Evolutionary conservation across 164 flowering plant species (phyloP).

Genomic region (Santalum album): DNA sequence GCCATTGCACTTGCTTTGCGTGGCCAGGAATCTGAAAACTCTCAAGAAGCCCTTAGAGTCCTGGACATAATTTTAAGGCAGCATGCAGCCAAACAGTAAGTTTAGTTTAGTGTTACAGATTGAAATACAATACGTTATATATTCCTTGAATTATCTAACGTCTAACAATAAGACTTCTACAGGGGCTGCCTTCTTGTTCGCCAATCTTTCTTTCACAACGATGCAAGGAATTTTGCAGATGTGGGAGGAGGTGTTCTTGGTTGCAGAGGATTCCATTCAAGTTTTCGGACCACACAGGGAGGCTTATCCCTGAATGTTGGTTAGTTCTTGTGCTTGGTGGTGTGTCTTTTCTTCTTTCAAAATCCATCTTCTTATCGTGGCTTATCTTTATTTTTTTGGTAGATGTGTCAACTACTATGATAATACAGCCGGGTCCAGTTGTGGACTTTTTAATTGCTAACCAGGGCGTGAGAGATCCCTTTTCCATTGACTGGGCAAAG

Average conservation of each 20-base stretch:
- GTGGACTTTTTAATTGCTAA: slow-evolving; percentile 4
- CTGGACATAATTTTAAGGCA: slow-evolving; percentile 84
- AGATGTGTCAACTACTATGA: slow-evolving; percentile 4
- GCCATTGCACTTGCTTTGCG: slow-evolving; percentile 71
- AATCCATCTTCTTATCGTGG: too few species aligned
- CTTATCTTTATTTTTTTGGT: neutral
- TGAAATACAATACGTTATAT: neutral
- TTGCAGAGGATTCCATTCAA: slow-evolving; percentile 83
- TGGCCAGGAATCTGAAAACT: slow-evolving; percentile 83
- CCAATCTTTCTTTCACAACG: slow-evolving; percentile 74
- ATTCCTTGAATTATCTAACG: too few species aligned
- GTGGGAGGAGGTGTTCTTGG: slow-evolving; percentile 84
- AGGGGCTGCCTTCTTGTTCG: slow-evolving; percentile 96
- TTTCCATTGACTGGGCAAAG: neutral
- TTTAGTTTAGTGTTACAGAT: neutral
- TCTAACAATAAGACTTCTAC: too few species aligned
- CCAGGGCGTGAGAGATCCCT: slow-evolving; percentile 1
- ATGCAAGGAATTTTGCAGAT: slow-evolving; percentile 49
- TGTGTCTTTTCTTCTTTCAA: neutral
- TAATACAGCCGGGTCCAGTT: slow-evolving; percentile 2
- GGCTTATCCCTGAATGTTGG: slow-evolving; percentile 87
- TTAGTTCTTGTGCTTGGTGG: slow-evolving; percentile 12
- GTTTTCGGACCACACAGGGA: slow-evolving; percentile 72
- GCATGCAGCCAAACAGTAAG: slow-evolving; percentile 87
- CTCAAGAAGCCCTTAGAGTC: slow-evolving; percentile 84